Evolutionary conservation across 225 moss, liverwort and hornwort genomes (phyloP).

Genomic region (Polytrichum commune): DNA sequence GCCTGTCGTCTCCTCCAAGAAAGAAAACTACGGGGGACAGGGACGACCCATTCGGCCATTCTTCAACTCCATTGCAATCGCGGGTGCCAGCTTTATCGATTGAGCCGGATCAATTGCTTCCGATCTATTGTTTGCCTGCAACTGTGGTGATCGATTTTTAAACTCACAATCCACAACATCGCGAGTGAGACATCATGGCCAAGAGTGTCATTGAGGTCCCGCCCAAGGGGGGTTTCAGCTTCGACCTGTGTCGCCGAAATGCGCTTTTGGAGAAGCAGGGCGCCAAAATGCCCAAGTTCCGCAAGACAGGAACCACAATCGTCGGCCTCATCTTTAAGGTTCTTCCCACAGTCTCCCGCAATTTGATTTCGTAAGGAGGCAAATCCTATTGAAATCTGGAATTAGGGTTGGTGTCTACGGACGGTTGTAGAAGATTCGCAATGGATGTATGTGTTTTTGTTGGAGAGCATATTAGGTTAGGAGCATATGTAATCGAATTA

Average conservation of each 20-base stretch:
- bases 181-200: constrained; percentile 29
- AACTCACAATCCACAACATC: too few species aligned
- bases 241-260: constrained; percentile 89
- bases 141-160: background rate
- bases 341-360: background rate
- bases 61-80: background rate
- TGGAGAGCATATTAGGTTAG: too few species aligned
- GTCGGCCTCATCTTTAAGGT: constrained; percentile 92
- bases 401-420: background rate
- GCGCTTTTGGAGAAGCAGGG: constrained; percentile 77
- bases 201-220: constrained; percentile 57
- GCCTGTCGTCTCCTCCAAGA: background rate
- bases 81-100: background rate
- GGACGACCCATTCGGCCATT: background rate
- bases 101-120: background rate
- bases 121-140: background rate
- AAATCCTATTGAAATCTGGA: too few species aligned
- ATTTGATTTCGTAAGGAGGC: too few species aligned
- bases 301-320: constrained; percentile 96
- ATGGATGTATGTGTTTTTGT: too few species aligned
- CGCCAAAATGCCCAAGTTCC: constrained; percentile 67
- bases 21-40: background rate
- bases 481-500: too few species aligned
- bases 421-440: too few species aligned
- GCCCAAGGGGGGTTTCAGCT: constrained; percentile 72